These are phyloP conservation scores for Chlamydomonas sphaeroides DNA, from an alignment of 139 green algal genomes.

Conservation along the genomic window DNA sequence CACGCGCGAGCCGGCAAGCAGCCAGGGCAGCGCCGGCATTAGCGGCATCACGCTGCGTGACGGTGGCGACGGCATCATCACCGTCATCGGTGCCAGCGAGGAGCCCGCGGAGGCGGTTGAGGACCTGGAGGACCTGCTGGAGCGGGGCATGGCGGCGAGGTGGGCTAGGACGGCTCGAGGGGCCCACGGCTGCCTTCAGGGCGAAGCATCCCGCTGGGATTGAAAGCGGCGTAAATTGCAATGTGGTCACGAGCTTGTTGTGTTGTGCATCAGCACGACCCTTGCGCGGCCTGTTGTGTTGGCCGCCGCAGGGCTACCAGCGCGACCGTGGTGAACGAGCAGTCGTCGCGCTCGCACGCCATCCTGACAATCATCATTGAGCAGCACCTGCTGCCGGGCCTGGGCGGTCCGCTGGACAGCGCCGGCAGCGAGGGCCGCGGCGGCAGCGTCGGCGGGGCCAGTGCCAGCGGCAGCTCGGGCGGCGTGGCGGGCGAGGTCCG, in stretches of 20 bases:
- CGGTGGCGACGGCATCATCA: conserved; percentile 56
- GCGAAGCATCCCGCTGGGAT: too few species aligned
- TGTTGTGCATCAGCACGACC: too few species aligned
- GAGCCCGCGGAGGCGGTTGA: conserved; percentile 39
- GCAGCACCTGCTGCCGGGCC: conserved; percentile 26
- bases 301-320: conserved; percentile 44
- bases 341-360: conserved; percentile 68
- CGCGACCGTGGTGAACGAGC: conserved; percentile 64
- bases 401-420: neutral
- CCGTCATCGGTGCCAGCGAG: conserved; percentile 63
- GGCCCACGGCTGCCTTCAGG: too few species aligned
- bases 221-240: too few species aligned
- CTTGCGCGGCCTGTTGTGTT: too few species aligned
- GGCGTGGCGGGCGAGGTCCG: neutral
- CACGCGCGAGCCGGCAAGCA: neutral
- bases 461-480: neutral
- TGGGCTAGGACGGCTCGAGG: too few species aligned
- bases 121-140: conserved; percentile 50
- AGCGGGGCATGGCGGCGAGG: conserved; percentile 45
- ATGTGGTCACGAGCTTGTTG: too few species aligned
- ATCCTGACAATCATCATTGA: conserved; percentile 69
- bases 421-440: neutral
- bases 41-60: conserved; percentile 64
- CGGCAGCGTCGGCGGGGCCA: neutral
- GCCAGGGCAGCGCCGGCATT: neutral